Evolutionary conservation across 2,329 filamentous ascomycete genomes (phyloP).

Genomic region (Fusarium buxicola): DNA sequence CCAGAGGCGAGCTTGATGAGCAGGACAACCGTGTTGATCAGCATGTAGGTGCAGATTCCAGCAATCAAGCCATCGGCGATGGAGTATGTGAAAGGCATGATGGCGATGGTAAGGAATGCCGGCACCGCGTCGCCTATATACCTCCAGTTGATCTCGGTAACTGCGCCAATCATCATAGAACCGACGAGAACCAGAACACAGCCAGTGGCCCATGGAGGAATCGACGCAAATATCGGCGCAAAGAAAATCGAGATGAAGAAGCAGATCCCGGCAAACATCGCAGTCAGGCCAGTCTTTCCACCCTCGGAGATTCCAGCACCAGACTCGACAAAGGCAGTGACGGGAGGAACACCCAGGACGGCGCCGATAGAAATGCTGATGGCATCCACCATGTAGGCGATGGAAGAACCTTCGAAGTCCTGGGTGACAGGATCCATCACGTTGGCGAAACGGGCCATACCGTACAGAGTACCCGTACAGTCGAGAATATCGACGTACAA

Average conservation of each 20-base stretch:
- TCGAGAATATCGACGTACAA: conserved; percentile 92
- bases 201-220: conserved; percentile 89
- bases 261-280: conserved; percentile 81
- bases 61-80: conserved; percentile 89
- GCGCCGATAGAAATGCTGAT: conserved; percentile 82
- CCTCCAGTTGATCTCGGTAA: conserved; percentile 87
- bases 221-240: conserved; percentile 89
- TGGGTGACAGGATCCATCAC: conserved; percentile 84
- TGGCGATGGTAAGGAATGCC: conserved; percentile 83
- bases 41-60: conserved; percentile 80
- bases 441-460: conserved; percentile 87
- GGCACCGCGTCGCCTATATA: conserved; percentile 88
- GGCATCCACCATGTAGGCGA: conserved; percentile 87
- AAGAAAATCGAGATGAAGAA: conserved; percentile 93
- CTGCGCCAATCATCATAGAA: conserved; percentile 84
- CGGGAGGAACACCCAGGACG: conserved; percentile 80
- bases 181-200: conserved; percentile 89
- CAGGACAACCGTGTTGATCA: conserved; percentile 80
- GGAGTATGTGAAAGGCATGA: conserved; percentile 92
- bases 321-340: conserved; percentile 90
- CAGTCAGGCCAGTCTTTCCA: conserved; percentile 85
- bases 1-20: conserved; percentile 72
- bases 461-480: conserved; percentile 86
- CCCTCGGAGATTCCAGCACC: conserved; percentile 91
- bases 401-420: conserved; percentile 86